These are phyloP conservation scores for Jaltomata sinuosa DNA, from an alignment of 257 asterid genomes.

Conservation along the genomic window DNA sequence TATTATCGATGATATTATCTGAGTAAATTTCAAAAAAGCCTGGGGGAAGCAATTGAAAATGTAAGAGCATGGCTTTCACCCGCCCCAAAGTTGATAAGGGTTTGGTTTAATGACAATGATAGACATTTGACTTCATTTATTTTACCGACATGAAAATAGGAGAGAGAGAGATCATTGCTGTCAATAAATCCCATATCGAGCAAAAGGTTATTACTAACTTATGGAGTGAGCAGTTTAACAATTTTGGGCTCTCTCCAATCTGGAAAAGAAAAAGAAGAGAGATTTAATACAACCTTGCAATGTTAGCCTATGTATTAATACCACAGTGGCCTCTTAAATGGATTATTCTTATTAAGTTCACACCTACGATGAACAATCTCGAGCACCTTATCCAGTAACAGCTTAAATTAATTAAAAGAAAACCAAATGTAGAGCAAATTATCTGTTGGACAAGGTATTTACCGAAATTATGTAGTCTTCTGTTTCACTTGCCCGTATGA, in stretches of 20 bases:
- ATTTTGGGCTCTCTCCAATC: background rate
- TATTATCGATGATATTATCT: background rate
- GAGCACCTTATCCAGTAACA: background rate
- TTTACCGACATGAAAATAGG: background rate
- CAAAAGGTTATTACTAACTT: background rate
- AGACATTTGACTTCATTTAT: background rate
- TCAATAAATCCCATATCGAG: background rate
- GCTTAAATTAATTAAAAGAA: background rate
- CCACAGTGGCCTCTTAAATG: background rate
- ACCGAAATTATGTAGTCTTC: constrained; percentile 51
- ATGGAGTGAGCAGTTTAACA: background rate
- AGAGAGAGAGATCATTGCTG: background rate
- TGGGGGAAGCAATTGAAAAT: background rate
- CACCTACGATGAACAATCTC: background rate
- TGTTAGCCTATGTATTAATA: background rate
- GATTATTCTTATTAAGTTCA: background rate
- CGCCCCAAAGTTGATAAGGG: background rate
- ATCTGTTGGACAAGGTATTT: constrained; percentile 8
- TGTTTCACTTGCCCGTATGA: constrained; percentile 67
- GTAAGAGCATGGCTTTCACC: background rate
- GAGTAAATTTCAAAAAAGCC: background rate
- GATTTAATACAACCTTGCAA: background rate
- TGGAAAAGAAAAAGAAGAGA: background rate
- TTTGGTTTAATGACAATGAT: background rate
- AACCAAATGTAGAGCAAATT: background rate